Evolutionary conservation across 352 stramenopile species (phyloP).

Genomic region (Pythium guiyangense): DNA sequence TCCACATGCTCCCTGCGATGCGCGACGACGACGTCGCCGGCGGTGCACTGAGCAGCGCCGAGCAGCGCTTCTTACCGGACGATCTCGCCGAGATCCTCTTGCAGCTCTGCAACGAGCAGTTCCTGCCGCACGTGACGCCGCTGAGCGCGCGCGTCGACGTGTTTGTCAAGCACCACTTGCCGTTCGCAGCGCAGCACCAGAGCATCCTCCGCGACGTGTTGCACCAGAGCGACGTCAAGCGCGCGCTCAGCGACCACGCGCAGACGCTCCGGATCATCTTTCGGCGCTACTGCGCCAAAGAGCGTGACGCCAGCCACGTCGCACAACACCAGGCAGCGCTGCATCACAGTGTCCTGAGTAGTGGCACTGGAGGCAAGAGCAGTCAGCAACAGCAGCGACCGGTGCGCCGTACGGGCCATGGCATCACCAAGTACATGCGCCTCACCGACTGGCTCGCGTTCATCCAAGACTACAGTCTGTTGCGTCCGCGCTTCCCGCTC

Average conservation of each 20-base stretch:
- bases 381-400: neutral
- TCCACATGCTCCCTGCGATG: constrained; percentile 50
- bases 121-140: constrained; percentile 40
- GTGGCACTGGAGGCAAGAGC: neutral
- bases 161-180: constrained; percentile 47
- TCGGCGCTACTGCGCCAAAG: constrained; percentile 66
- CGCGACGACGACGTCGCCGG: constrained; percentile 44
- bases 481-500: constrained; percentile 51
- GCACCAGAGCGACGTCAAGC: constrained; percentile 49
- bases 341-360: constrained; percentile 4
- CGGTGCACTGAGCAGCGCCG: constrained; percentile 26
- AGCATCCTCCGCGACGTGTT: constrained; percentile 54
- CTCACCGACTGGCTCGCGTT: constrained; percentile 67
- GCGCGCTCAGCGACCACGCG: constrained; percentile 43
- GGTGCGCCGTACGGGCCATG: constrained; percentile 15
- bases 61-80: constrained; percentile 56
- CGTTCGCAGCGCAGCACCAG: constrained; percentile 41
- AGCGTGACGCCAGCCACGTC: constrained; percentile 41
- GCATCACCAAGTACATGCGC: constrained; percentile 63
- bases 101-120: constrained; percentile 78
- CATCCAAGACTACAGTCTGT: constrained; percentile 63
- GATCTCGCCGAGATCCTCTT: constrained; percentile 61
- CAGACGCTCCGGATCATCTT: constrained; percentile 66
- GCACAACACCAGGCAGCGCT: constrained; percentile 12
- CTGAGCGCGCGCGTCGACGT: constrained; percentile 61